Base-by-base conservation (phyloP, 768 basidiomycete species). In the Termitomyces sp. region DNA sequence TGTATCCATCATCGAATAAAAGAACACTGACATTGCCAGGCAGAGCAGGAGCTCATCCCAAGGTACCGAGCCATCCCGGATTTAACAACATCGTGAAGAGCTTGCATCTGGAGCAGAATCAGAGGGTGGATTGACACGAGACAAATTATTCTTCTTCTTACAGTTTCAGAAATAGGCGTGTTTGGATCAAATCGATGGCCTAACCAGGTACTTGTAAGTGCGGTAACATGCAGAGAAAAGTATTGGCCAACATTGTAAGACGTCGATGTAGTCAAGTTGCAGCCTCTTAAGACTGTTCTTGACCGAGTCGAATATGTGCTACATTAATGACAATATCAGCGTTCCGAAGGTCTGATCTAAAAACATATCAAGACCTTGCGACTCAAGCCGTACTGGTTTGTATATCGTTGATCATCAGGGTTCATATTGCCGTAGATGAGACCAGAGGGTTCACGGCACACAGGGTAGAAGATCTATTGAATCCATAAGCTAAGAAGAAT, bases 241-340 rank as follows among this genome's bases (percentile, higher is more conserved):
- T 31, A 2, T 5, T 8, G 5, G 11, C 42, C 7, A 62, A 77
- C 86, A 87, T 73, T 90, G 89, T 8, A 90, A 71, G 2, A 91
- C 70, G 64, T 91, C 91, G 63, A 92, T 77, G 61, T 90, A 89
- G 50, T 91, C 90, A 29, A 89, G 68, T 48, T 90, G 86, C 3
- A 92, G 75, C 16, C 89, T 77, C 66, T 87, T 71, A 59, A 92
- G 68, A 43, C 82, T 82, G 19, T 73, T 70, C 62, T 85, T 84
- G 37, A 87, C 81, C 0, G 82, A 73, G 32, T 85, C 86, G 63
- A 92, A 91, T 41, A 92, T 89, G 63, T 86, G 82, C 84, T 90
- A 7, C n/a, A n/a, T n/a, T n/a, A 27, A 29, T 29, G 7, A 29
- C 29, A 29, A 29, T 29, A 29, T 29, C 29, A 29, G 29, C 7